Base-by-base conservation (phyloP, 805 yeast genomes). In the Saccharomycopsis babjevae region DNA sequence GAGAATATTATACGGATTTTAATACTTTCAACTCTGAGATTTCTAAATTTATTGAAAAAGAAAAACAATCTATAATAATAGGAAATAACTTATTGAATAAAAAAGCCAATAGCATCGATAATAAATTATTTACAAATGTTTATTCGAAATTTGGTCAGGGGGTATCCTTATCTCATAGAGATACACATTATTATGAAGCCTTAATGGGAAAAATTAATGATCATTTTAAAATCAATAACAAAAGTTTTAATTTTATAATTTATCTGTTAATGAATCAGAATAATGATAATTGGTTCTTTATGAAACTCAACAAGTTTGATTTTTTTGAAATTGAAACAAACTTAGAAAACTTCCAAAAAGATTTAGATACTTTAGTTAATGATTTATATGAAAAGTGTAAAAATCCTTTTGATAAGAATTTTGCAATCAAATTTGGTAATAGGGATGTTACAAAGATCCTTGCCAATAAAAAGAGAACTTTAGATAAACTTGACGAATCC, bases 371-470 rank as follows among this genome's bases (percentile, higher is more conserved):
- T 15, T 36, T 25, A 36, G 30, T 46, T 20, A 40, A 56, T 20
- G 15, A 39, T 28, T 55, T 38, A 38, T 36, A 55, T 20, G 34
- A 56, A 46, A 59, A 50, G 36, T 32, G 18, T 40, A 13, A 38
- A 40, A 25, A 22, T 6, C 32, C 20, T 2, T 57, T 32, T 25
- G 64, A 59, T 16, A 42, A 39, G 20, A 15, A 42, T 32, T 63
- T 63, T 63, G 63, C 42, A 4, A 61, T 63, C 28, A 42, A 54
- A 34, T 61, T 56, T 38, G 65, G 65, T 28, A 63, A 61, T 36
- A 46, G 65, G 43, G 61, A 61, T 50, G 15, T 63, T 5, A 56
- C 65, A 7, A 63, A 63, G 30, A 46, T 58, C 20, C 34, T 62
- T 5, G 43, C 42, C n/a, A 20, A 36, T n/a, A 50, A 54, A 46